phyloP scores from a whole-genome alignment of 805 yeast species.

The Ogataea kodamae region DNA sequence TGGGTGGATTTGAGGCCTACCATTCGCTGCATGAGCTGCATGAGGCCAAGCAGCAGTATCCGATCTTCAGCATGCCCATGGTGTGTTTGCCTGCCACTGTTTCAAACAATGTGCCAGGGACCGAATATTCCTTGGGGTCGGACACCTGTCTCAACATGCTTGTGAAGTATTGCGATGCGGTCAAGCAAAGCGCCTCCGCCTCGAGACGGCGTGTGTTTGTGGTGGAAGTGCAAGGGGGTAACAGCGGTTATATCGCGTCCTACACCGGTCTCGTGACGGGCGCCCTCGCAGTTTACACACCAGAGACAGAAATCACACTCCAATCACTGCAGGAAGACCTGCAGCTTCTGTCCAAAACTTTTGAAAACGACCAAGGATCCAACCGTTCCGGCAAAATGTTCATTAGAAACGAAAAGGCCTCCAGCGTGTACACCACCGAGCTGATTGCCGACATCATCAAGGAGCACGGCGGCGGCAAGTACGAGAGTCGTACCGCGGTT shows the following conservation, averaged over 20 bases:
- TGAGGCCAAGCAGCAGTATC: slow-evolving; percentile 71
- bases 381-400: slow-evolving; percentile 81
- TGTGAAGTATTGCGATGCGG: slow-evolving; percentile 89
- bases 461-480: slow-evolving; percentile 63
- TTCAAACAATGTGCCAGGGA: slow-evolving; percentile 98
- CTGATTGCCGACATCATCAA: slow-evolving; percentile 79
- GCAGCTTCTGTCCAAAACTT: slow-evolving; percentile 61
- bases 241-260: slow-evolving; percentile 90
- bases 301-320: slow-evolving; percentile 76
- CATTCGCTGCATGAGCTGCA: slow-evolving; percentile 77
- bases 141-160: slow-evolving; percentile 94
- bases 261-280: slow-evolving; percentile 83
- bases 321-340: slow-evolving; percentile 74
- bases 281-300: slow-evolving; percentile 86
- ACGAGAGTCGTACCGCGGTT: slow-evolving; percentile 89
- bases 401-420: slow-evolving; percentile 80
- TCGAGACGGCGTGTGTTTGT: slow-evolving; percentile 92
- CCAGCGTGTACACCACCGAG: slow-evolving; percentile 76
- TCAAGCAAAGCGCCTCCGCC: slow-evolving; percentile 93
- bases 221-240: slow-evolving; percentile 98
- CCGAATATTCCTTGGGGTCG: slow-evolving; percentile 91
- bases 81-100: slow-evolving; percentile 92
- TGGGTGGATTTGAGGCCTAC: slow-evolving; percentile 99
- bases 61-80: slow-evolving; percentile 93
- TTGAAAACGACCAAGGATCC: slow-evolving; percentile 71